A percentile compares a stretch with the other conserved stretches of the same genome.
These are phyloP conservation scores for Eimeria tenella DNA, from an alignment of 169 alveolate species.

Conservation along the genomic window DNA sequence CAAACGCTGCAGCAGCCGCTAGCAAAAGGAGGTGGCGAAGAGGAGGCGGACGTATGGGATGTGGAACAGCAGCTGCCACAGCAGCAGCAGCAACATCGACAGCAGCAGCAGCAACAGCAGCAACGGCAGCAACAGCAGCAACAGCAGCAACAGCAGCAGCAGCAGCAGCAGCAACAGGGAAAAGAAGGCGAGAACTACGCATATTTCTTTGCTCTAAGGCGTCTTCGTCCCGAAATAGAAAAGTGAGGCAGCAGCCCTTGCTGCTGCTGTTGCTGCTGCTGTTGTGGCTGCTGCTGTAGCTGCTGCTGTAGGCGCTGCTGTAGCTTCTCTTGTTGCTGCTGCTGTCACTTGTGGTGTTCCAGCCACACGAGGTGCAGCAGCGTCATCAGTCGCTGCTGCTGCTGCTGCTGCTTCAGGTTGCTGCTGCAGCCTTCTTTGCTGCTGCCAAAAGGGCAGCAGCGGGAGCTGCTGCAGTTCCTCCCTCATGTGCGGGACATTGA, in stretches of 20 bases:
- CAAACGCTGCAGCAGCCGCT: background rate
- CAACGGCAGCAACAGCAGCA: conserved; percentile 22
- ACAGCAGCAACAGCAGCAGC: conserved; percentile 38
- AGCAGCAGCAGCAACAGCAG: conserved; percentile 45
- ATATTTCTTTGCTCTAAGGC: conserved; percentile 33
- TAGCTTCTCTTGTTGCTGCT: background rate
- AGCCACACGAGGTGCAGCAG: no score
- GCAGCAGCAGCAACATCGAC: background rate
- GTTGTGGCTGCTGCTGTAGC: background rate
- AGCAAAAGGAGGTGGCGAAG: conserved; percentile 14
- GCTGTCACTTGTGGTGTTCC: background rate
- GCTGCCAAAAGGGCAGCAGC: conserved; percentile 50
- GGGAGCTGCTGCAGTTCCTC: conserved; percentile 51
- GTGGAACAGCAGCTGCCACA: conserved; percentile 20
- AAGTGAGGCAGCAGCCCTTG: background rate
- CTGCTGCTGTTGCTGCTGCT: background rate
- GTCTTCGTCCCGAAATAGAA: background rate
- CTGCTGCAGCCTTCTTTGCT: conserved; percentile 24
- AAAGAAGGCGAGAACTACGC: background rate
- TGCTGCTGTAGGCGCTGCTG: background rate
- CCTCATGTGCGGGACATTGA: conserved; percentile 17
- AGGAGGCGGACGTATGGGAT: conserved; percentile 46
- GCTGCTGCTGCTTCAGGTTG: conserved; percentile 21
- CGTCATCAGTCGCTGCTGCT: background rate
- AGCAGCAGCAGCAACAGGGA: conserved; percentile 27